Conservation (phyloP, 169 alveolate species). For the Eimeria maxima region DNA sequence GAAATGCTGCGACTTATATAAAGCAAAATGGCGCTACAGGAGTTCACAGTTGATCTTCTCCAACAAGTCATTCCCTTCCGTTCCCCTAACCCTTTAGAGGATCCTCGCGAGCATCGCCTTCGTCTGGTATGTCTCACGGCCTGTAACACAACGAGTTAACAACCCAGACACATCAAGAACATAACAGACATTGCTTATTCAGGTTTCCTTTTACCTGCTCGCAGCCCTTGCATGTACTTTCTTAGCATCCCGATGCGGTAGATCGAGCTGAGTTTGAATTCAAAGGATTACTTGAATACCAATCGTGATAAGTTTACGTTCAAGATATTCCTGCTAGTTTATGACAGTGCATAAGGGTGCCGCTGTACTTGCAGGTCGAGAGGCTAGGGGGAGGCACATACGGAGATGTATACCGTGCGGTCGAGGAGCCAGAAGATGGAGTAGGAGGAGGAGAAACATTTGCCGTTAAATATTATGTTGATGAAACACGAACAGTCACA, state of each 20-base stretch:
- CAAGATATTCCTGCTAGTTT: no score
- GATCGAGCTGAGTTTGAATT: no score
- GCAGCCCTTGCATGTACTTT: no score
- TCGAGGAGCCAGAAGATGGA: conserved; percentile 82
- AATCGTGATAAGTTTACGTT: no score
- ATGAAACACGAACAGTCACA: conserved; percentile 91
- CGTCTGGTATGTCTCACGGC: conserved; percentile 66
- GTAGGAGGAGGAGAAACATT: conserved; percentile 80
- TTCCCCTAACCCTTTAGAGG: conserved; percentile 63
- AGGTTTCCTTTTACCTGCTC: no score
- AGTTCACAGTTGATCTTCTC: conserved; percentile 67
- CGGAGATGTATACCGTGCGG: conserved; percentile 95
- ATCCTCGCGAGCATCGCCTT: conserved; percentile 71
- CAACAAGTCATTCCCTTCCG: conserved; percentile 83
- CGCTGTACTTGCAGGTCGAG: conserved; percentile 30
- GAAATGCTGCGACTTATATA: neutral
- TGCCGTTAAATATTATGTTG: conserved; percentile 93
- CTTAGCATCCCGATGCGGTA: no score
- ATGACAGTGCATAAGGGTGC: neutral
- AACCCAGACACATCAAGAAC: no score
- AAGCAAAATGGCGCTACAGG: conserved; percentile 75
- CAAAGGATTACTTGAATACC: no score
- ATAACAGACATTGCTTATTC: no score
- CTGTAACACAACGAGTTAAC: no score
- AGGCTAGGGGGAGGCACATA: conserved; percentile 95